Conservation (phyloP, 129 eudicot genomes). For the Arctium lappa region DNA sequence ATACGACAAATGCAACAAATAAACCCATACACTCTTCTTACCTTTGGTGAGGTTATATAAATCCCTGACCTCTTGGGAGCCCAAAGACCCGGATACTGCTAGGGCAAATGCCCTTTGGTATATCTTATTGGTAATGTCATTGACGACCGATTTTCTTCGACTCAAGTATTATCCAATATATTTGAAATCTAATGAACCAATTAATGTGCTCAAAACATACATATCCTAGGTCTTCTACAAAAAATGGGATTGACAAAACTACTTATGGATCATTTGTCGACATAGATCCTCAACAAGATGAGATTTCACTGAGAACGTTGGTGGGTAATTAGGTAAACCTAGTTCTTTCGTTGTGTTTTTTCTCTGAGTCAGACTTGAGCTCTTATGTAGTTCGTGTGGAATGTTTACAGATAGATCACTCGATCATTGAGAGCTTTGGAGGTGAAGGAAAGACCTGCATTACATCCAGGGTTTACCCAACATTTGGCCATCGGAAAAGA, state of each 20-base stretch:
- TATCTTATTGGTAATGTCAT: no score
- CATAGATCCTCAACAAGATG: slow-evolving; percentile 34
- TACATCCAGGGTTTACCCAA: slow-evolving; percentile 35
- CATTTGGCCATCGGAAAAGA: slow-evolving; percentile 20
- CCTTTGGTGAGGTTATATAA: background rate
- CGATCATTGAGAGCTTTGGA: slow-evolving; percentile 44
- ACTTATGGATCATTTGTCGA: slow-evolving; percentile 38
- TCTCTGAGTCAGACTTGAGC: background rate
- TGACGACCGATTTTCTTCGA: background rate
- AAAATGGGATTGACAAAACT: slow-evolving; percentile 21
- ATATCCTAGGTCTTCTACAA: slow-evolving; percentile 36
- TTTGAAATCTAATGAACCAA: background rate
- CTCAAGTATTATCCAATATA: background rate
- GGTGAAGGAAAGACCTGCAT: slow-evolving; percentile 40
- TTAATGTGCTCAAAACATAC: background rate
- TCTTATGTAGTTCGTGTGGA: background rate
- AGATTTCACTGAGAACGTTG: slow-evolving; percentile 43
- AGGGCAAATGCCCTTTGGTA: no score
- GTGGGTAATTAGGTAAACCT: slow-evolving; percentile 1
- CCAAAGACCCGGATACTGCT: no score
- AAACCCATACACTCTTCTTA: background rate
- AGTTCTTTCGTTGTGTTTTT: background rate
- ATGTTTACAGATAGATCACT: slow-evolving; percentile 37
- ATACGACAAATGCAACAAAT: background rate
- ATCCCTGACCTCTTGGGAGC: no score